These are phyloP conservation scores for Monascus purpureus DNA, from an alignment of 495 filamentous ascomycete species.

Conservation along the genomic window DNA sequence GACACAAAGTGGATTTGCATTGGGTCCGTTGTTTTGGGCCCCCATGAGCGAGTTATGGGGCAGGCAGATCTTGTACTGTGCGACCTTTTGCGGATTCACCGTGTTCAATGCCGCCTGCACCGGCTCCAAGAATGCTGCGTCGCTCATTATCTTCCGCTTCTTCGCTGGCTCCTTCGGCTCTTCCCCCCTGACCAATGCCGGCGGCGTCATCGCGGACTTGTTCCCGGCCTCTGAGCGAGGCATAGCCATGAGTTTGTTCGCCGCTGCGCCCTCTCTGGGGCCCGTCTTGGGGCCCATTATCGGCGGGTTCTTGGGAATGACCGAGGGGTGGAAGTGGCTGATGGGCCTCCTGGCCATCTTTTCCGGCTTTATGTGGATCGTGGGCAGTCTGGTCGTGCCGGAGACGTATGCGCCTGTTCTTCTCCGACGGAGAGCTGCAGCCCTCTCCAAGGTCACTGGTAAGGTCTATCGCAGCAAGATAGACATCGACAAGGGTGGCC, in stretches of 20 bases:
- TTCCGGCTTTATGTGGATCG: conserved; percentile 14
- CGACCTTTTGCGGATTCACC: conserved; percentile 38
- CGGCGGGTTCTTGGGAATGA: conserved; percentile 36
- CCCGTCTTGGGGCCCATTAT: conserved; percentile 37
- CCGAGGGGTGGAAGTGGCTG: conserved; percentile 42
- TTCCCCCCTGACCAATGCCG: conserved; percentile 45
- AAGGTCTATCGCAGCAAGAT: conserved; percentile 36
- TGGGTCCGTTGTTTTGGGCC: conserved; percentile 18
- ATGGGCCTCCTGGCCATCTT: conserved; percentile 14
- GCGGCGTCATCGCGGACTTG: conserved; percentile 50
- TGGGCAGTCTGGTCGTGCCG: conserved; percentile 28
- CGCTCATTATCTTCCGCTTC: conserved; percentile 50
- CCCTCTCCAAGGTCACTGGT: conserved; percentile 38
- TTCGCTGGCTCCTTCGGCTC: conserved; percentile 52
- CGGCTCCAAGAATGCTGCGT: conserved; percentile 39
- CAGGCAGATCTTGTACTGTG: conserved; percentile 44
- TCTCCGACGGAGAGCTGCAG: conserved; percentile 33
- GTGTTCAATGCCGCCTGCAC: conserved; percentile 47
- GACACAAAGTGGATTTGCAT: conserved; percentile 17
- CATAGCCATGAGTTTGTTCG: conserved; percentile 38
- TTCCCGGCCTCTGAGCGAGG: conserved; percentile 41
- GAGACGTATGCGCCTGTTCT: conserved; percentile 51
- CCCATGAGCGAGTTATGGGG: conserved; percentile 48
- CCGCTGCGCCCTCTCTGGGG: conserved; percentile 43
- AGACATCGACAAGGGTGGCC: conserved; percentile 23